A percentile compares a stretch with the other conserved stretches of the same genome.
Conservation (phyloP, 2,329 filamentous ascomycete genomes). For the Colletotrichum salicis region DNA sequence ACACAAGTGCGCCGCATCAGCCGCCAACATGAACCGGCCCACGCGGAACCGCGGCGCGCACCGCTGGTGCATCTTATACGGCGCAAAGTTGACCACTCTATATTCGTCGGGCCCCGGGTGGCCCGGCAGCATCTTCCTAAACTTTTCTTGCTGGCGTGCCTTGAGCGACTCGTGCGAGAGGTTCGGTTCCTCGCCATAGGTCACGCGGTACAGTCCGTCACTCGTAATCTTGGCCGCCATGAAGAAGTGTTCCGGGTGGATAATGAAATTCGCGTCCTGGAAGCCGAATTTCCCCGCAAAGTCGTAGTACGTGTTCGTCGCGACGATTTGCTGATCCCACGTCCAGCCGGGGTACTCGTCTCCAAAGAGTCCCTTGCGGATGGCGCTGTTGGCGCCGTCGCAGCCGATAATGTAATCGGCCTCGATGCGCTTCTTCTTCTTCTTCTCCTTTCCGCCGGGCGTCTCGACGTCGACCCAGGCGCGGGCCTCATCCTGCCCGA, state of each 20-base stretch:
- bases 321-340: slow-evolving; percentile 69
- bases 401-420: slow-evolving; percentile 68
- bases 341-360: slow-evolving; percentile 69
- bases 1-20: slow-evolving; percentile 69
- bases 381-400: slow-evolving; percentile 62
- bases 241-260: slow-evolving; percentile 69
- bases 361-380: slow-evolving; percentile 62
- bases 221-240: slow-evolving; percentile 70
- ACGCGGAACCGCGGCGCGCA: slow-evolving; percentile 67
- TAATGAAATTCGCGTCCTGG: slow-evolving; percentile 68
- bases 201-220: slow-evolving; percentile 71
- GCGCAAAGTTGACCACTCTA: slow-evolving; percentile 65
- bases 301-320: slow-evolving; percentile 73
- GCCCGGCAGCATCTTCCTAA: slow-evolving; percentile 67
- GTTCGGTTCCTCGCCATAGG: slow-evolving; percentile 67
- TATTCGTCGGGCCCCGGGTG: slow-evolving; percentile 68
- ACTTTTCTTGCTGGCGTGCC: slow-evolving; percentile 64
- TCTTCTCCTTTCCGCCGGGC: slow-evolving; percentile 31
- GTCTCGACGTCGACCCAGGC: slow-evolving; percentile 59
- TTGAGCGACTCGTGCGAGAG: slow-evolving; percentile 64
- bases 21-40: slow-evolving; percentile 66
- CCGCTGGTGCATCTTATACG: slow-evolving; percentile 71
- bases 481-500: slow-evolving; percentile 57
- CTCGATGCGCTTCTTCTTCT: slow-evolving; percentile 48
- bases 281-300: slow-evolving; percentile 64